Evolutionary conservation across 2,329 filamentous ascomycete species (phyloP).

Genomic region (Phaeosphaeriaceae sp.): DNA sequence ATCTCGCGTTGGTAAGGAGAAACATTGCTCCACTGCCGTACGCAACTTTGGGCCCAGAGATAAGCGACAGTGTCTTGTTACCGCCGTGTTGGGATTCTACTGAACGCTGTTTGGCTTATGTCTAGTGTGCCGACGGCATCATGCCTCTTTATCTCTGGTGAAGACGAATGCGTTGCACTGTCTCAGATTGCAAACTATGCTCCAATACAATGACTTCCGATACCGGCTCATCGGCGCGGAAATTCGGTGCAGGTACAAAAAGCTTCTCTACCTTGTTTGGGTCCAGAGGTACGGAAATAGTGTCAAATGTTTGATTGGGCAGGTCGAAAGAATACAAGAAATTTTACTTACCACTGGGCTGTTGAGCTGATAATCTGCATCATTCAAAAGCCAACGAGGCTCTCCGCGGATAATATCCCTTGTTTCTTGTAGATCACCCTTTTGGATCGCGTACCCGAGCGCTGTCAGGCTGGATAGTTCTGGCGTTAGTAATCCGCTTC

Average conservation of each 20-base stretch:
- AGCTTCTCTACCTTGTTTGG: conserved; percentile 10
- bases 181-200: conserved; percentile 24
- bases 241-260: conserved; percentile 14
- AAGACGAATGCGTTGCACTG: conserved; percentile 26
- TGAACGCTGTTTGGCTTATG: conserved; percentile 30
- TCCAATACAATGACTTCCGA: conserved; percentile 27
- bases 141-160: conserved; percentile 36
- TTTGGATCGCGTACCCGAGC: conserved; percentile 79
- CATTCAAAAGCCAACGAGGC: conserved; percentile 71
- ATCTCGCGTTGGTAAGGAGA: conserved; percentile 32
- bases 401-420: conserved; percentile 71
- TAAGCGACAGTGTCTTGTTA: conserved; percentile 4
- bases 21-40: conserved; percentile 32
- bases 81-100: conserved; percentile 4
- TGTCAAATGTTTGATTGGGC: conserved; percentile 26
- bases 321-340: conserved; percentile 20
- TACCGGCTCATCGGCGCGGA: conserved; percentile 29
- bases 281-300: conserved; percentile 29
- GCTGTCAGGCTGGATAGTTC: conserved; percentile 72
- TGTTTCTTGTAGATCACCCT: conserved; percentile 70
- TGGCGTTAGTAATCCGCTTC: conserved; percentile 59
- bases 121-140: conserved; percentile 34
- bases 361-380: conserved; percentile 81
- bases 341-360: conserved; percentile 59
- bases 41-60: conserved; percentile 20